Conservation (phyloP, 1,139 yeast species). For the Lodderomyces theae region DNA sequence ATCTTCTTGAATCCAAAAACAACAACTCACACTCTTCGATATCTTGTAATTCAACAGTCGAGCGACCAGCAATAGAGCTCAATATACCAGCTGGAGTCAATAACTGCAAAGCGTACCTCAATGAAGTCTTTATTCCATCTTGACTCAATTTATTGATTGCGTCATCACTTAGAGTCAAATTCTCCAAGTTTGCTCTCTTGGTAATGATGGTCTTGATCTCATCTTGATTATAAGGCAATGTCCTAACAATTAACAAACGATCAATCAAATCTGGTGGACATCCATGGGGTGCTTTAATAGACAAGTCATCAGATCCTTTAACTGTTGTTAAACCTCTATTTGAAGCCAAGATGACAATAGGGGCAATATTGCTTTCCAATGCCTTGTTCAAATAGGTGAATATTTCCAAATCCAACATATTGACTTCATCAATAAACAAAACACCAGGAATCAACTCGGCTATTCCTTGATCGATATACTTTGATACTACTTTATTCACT, state of each 20-base stretch:
- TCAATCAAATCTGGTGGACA: conserved; percentile 94
- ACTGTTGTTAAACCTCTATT: conserved; percentile 92
- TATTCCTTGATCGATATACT: conserved; percentile 95
- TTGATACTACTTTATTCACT: conserved; percentile 93
- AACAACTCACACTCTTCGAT: conserved; percentile 82
- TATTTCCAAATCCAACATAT: conserved; percentile 95
- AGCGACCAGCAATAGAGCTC: conserved; percentile 69
- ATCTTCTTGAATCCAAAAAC: conserved; percentile 86
- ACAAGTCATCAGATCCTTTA: conserved; percentile 87
- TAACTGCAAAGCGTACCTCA: conserved; percentile 88
- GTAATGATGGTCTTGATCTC: conserved; percentile 81
- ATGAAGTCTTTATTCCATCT: conserved; percentile 71
- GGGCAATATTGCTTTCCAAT: conserved; percentile 86
- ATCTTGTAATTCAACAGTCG: conserved; percentile 66
- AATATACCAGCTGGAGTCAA: conserved; percentile 88
- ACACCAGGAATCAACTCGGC: conserved; percentile 99
- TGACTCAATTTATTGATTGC: conserved; percentile 73
- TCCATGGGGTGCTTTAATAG: conserved; percentile 82
- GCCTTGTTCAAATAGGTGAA: conserved; percentile 94
- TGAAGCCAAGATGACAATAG: conserved; percentile 91
- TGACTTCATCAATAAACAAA: conserved; percentile 93
- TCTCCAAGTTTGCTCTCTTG: conserved; percentile 78
- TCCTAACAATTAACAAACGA: conserved; percentile 84
- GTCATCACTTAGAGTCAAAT: conserved; percentile 56
- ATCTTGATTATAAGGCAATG: conserved; percentile 78